These are phyloP conservation scores for Agrocybe praecox DNA, from an alignment of 768 basidiomycete genomes.

Conservation along the genomic window DNA sequence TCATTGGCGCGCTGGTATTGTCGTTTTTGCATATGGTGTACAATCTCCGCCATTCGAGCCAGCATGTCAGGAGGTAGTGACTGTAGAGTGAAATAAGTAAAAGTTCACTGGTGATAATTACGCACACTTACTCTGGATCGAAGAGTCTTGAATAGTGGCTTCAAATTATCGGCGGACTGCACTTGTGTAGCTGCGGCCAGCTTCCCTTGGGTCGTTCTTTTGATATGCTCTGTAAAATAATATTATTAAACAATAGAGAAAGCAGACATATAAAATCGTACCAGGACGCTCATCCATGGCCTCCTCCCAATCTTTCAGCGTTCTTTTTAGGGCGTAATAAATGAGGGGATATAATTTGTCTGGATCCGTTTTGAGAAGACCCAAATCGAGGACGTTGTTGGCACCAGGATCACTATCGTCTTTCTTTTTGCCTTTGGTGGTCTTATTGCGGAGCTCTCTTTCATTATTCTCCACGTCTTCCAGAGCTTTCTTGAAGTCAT, in stretches of 20 bases:
- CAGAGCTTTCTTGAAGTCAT: conserved; percentile 90
- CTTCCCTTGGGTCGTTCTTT: conserved; percentile 89
- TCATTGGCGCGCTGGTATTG: conserved; percentile 97
- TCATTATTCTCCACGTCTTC: conserved; percentile 87
- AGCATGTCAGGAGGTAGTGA: conserved; percentile 85
- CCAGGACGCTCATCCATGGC: conserved; percentile 94
- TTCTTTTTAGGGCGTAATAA: conserved; percentile 92
- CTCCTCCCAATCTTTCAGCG: conserved; percentile 95
- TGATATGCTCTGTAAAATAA: conserved; percentile 66
- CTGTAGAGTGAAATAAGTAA: conserved; percentile 40
- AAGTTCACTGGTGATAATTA: too few species aligned
- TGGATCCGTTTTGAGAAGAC: conserved; percentile 84
- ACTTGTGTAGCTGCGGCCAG: conserved; percentile 94
- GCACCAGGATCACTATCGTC: conserved; percentile 58
- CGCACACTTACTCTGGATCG: conserved; percentile 75
- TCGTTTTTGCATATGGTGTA: conserved; percentile 94
- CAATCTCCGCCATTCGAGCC: conserved; percentile 86
- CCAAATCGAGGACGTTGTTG: conserved; percentile 73
- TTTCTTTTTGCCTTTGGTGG: conserved; percentile 63
- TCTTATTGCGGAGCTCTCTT: conserved; percentile 61
- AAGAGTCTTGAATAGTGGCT: conserved; percentile 91
- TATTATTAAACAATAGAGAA: not conserved
- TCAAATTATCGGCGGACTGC: conserved; percentile 95
- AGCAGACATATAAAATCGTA: conserved; percentile 31
- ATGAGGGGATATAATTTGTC: conserved; percentile 97